Evolutionary conservation across 2,329 filamentous ascomycete species (phyloP).

Genomic region (Neopestalotiopsis sp.): DNA sequence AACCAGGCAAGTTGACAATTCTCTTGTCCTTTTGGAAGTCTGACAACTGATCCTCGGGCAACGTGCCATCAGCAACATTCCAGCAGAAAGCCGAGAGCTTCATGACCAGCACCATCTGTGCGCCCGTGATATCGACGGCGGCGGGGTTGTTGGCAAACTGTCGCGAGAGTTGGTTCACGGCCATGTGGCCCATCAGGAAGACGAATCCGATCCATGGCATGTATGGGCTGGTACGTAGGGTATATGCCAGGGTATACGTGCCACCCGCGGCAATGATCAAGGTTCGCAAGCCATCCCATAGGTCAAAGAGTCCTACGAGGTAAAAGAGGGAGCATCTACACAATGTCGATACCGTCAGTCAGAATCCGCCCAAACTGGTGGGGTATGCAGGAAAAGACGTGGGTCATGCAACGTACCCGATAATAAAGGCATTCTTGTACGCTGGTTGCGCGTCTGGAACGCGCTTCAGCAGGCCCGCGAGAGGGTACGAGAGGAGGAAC

Average conservation of each 20-base stretch:
- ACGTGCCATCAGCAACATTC: conserved; percentile 92
- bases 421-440: conserved; percentile 87
- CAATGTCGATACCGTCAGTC: too few species aligned
- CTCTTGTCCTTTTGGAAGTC: conserved; percentile 85
- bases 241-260: conserved; percentile 83
- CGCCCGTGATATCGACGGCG: conserved; percentile 85
- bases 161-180: conserved; percentile 83
- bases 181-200: conserved; percentile 96
- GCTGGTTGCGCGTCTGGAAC: conserved; percentile 84
- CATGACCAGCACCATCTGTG: conserved; percentile 98
- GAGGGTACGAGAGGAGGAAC: conserved; percentile 89
- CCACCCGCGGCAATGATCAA: conserved; percentile 79
- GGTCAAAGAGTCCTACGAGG: conserved; percentile 88
- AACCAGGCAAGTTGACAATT: conserved; percentile 72
- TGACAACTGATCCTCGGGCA: conserved; percentile 79
- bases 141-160: conserved; percentile 72
- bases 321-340: conserved; percentile 83
- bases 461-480: conserved; percentile 86
- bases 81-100: conserved; percentile 96
- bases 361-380: background rate
- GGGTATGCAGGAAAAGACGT: background rate
- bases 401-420: conserved; percentile 58
- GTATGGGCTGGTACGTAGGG: conserved; percentile 77
- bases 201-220: conserved; percentile 98
- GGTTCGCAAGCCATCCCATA: conserved; percentile 85